Base-by-base conservation (phyloP, 2,329 filamentous ascomycete species). In the Xylaria sp. region DNA sequence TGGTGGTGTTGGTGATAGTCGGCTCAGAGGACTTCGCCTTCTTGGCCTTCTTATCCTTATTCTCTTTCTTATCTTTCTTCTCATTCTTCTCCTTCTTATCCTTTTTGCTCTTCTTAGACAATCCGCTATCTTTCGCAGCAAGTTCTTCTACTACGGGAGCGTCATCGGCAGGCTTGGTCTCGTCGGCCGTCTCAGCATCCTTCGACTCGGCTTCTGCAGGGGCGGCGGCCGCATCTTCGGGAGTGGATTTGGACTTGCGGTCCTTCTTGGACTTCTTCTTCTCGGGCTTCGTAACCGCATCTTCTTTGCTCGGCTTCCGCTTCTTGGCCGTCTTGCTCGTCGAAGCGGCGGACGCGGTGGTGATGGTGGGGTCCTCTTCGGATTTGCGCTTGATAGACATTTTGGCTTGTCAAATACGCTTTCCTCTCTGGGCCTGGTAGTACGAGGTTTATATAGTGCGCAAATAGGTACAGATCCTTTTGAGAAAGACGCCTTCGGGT, bases 11-110 rank as follows among this genome's bases (percentile, higher is more conserved):
- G 44, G 50, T 48, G n/a, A 53, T 50, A 18, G 44, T 56, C 39
- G 26, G 20, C 29, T 34, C 38, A 5, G 51, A 41, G 16, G 53
- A 17, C 42, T 43, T 40, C 21, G 44, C 2, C 34, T 56, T 48
- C 34, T 71, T 69, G 22, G 67, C 63, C 42, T 70, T 71, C 44
- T 75, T 74, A 53, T 72, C 72, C 50, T 71, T 69, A 42, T 69
- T 67, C 53, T 75, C 73, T 53, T 71, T 70, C 48, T 69, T 66
- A 48, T 67, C 71, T 50, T 51, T 63, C 34, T 55, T 56, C 41
- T 41, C 7, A 39, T 71, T 68, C 26, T 67, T 75, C 52, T 71
- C 73, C 47, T 71, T 70, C 48, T 69, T 66, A 52, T 70, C 71
- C 52, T 58, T 66, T 39, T 62, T 60, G 39, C 62, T 63, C 50